Base-by-base conservation (phyloP, 352 stramenopile species). In the Phytophthora litchii region DNA sequence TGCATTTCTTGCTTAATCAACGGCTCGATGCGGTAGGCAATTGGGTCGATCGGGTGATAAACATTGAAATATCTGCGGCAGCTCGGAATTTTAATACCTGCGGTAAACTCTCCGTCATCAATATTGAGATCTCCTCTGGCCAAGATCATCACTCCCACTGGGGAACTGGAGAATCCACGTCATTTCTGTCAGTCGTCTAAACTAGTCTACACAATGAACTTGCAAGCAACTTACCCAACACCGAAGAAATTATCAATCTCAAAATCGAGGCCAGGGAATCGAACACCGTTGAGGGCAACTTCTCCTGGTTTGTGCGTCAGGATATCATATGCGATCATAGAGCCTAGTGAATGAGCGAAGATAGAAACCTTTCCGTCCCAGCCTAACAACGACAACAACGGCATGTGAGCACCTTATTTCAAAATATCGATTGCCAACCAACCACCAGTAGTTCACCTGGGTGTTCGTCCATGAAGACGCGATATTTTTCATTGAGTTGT, bases 321-420 rank as follows among this genome's bases (percentile, higher is more conserved):
- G 43, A 98, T 84, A 69, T 98, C 92, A 72, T 96, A 98, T 13
- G 89, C 72, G 59, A 98, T 97, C 38, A 97, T 87, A 2, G 87
- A 96, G 0, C 91, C 92, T 7, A 98, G 72, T 1, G 87, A 96
- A 55, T 97, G 89, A 16, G 85, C 88, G 54, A 96, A 93, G 43
- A 97, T 92, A n/a, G 86, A 96, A 13, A 96, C 72, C 43, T 93
- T 91, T 25, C 88, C 89, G 47, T 94, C 70, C 81, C 91, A 96
- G 5, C 83, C 83, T 87, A 54, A 20, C 14, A 54, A 20, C 14
- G 8, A 35, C 11, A 62, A 12, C 21, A 41, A 52, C 2, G 7
- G n/a, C 21, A 19, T 6, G 34, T 44, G 10, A 52, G 41, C 34
- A 54, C 8, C 1, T 16, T 23, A 20, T 20, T 6, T 19, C 23